Base-by-base conservation (phyloP, 768 basidiomycete species). In the Suillus subalutaceus region DNA sequence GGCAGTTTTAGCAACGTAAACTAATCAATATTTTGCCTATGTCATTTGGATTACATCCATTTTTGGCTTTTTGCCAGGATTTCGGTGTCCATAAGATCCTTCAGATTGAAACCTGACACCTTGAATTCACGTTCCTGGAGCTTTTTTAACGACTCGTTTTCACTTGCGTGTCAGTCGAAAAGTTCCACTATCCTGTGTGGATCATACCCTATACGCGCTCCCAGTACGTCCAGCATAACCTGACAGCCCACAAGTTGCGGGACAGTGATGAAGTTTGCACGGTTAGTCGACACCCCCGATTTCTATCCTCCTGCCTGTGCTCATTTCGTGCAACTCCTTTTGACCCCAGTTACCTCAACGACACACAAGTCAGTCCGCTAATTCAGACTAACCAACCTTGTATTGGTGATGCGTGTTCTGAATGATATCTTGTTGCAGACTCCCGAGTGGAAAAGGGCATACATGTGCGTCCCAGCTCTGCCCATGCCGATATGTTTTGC, bases 281-380 rank as follows among this genome's bases (percentile, higher is more conserved):
- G 80, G 88, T 88, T 65, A 70, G 82, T 73, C 23, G 10, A 52
- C 26, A 57, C 52, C 26, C 26, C 26, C 0, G 23, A 41, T 7
- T 18, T 16, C 2, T 1, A 40, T n/a, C 1, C 20, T 10, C 55
- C 55, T 30, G 37, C 8, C 58, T 50, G 3, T 26, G 18, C 15
- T 52, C 30, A 8, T 46, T 53, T 6, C 38, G 62, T 65, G 44
- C 43, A 3, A 43, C 6, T 16, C 58, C 23, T 38, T 55, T 66
- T 20, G 61, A 61, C 41, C 18, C 15, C 66, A 91, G 90, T 68
- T 88, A 90, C 74, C 79, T 92, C n/a, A 80, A 86, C 69, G 89
- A 92, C 71, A 88, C 86, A 1, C 89, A 90, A 82, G 90, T 86
- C 67, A 56, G 73, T 65, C n/a, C 41, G 16, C 16, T 3, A 37